These are phyloP conservation scores for Chenopodium formosanum DNA, from an alignment of 148 eudicot species.

Conservation along the genomic window DNA sequence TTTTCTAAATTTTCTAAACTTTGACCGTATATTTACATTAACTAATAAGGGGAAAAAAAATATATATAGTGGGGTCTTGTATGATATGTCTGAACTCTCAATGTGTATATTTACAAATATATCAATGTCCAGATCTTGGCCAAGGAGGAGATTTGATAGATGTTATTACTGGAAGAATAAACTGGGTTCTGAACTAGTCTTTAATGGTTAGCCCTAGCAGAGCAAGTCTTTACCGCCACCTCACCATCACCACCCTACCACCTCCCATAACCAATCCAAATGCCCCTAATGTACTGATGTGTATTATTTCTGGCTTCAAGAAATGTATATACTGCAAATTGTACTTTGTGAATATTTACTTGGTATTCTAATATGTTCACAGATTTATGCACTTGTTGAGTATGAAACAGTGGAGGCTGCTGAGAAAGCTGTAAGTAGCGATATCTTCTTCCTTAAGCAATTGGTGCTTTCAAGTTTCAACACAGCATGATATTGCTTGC, in stretches of 20 bases:
- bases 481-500: not conserved
- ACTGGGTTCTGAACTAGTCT: not conserved
- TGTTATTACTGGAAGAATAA: not conserved
- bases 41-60: too few species aligned
- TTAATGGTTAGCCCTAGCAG: not conserved
- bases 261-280: too few species aligned
- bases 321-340: not conserved
- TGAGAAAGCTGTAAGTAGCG: slow-evolving; percentile 84
- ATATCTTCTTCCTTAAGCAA: not conserved
- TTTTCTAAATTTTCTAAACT: too few species aligned
- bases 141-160: not conserved
- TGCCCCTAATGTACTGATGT: not conserved
- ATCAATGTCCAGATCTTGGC: too few species aligned
- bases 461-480: not conserved
- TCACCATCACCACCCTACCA: too few species aligned
- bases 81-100: too few species aligned
- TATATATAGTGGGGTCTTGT: too few species aligned
- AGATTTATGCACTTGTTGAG: slow-evolving; percentile 85
- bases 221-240: too few species aligned
- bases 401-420: slow-evolving; percentile 87
- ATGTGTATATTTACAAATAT: too few species aligned
- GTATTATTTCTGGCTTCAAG: not conserved
- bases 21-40: too few species aligned
- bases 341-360: not conserved
- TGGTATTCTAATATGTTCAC: slow-evolving; percentile 17